These are phyloP conservation scores for Schwanniomyces yamadae DNA, from an alignment of 805 yeast genomes.

Conservation along the genomic window DNA sequence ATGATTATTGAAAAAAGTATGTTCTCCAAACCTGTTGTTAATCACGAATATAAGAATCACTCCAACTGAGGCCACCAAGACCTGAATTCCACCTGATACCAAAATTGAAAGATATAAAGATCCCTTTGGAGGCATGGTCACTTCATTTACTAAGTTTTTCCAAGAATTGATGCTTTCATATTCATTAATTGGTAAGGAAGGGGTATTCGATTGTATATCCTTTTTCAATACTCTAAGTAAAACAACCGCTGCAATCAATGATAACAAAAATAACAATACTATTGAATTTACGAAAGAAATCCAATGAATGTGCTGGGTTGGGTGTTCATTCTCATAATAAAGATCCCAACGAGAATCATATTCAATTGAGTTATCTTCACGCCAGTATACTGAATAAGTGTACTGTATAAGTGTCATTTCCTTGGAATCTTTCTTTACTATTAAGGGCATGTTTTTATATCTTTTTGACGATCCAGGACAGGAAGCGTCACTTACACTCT, in stretches of 20 bases:
- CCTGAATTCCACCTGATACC: conserved; percentile 74
- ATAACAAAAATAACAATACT: conserved; percentile 58
- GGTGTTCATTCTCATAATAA: conserved; percentile 57
- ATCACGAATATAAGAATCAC: conserved; percentile 53
- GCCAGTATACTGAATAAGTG: conserved; percentile 85
- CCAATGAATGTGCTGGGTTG: conserved; percentile 64
- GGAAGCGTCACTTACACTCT: conserved; percentile 60
- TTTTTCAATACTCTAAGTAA: conserved; percentile 54
- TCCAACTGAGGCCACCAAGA: conserved; percentile 61
- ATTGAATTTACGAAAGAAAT: conserved; percentile 70
- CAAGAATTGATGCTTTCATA: conserved; percentile 34
- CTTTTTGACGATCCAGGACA: conserved; percentile 76
- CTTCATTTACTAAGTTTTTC: conserved; percentile 55
- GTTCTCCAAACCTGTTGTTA: conserved; percentile 42
- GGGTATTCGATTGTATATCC: conserved; percentile 37
- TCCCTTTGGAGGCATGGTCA: conserved; percentile 50
- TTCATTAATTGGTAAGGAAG: conserved; percentile 13
- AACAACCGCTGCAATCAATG: conserved; percentile 65
- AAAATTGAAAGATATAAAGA: conserved; percentile 53
- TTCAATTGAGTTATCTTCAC: conserved; percentile 67
- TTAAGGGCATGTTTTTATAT: conserved; percentile 56
- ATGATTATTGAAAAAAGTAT: conserved; percentile 60
- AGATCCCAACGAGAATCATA: conserved; percentile 74
- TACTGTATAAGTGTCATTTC: conserved; percentile 58
- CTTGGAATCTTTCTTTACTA: conserved; percentile 31